Evolutionary conservation across 495 filamentous ascomycete species (phyloP).

Genomic region (Podospora appendiculata): DNA sequence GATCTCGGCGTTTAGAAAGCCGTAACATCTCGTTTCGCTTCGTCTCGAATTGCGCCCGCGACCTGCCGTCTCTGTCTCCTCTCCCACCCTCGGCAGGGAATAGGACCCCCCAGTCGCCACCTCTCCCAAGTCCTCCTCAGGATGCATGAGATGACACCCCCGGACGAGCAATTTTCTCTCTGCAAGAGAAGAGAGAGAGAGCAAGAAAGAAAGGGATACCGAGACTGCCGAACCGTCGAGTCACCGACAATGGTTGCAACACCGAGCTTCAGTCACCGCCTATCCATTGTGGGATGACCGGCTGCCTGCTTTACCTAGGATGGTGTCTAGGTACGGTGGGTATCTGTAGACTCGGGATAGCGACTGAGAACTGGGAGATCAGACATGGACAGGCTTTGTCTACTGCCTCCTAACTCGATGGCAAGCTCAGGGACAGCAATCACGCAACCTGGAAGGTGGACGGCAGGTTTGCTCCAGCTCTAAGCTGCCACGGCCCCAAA

Average conservation of each 20-base stretch:
- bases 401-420: not conserved
- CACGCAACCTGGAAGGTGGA: slow-evolving; percentile 12
- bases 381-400: not conserved
- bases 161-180: no score
- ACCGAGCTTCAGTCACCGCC: not conserved
- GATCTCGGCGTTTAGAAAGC: slow-evolving; percentile 8
- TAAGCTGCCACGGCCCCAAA: slow-evolving; percentile 7
- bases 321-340: no score
- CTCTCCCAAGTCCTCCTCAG: not conserved
- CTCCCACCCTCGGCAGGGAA: not conserved
- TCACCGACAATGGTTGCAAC: no score
- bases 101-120: not conserved
- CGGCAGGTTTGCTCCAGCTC: no score
- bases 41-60: not conserved
- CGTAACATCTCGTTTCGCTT: not conserved
- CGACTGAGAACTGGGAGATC: no score
- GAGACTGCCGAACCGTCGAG: no score
- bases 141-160: no score
- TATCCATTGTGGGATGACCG: not conserved
- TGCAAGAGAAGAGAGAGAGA: no score
- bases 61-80: not conserved
- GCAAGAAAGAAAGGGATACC: no score
- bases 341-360: no score
- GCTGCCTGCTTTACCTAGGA: not conserved
- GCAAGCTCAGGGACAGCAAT: not conserved